These are phyloP conservation scores for Brassica rapa DNA, from an alignment of 345 rosid genomes.

Conservation along the genomic window DNA sequence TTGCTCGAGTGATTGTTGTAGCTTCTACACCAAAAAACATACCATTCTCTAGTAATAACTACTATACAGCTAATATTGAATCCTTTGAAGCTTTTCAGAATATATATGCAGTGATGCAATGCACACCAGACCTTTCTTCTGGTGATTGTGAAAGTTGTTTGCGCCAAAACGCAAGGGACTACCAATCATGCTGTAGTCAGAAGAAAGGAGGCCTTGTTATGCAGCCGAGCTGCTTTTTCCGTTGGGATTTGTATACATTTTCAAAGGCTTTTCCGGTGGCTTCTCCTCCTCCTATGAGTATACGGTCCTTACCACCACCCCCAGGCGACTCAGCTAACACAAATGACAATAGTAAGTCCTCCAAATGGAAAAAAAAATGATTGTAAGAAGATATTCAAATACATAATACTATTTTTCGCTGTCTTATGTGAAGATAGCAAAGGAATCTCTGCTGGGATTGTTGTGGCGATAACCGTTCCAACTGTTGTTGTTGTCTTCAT, in stretches of 20 bases:
- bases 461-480: conserved; percentile 11
- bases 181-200: too few relatives aligned
- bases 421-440: too few relatives aligned
- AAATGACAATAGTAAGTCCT: conserved; percentile 15
- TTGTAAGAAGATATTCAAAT: not conserved
- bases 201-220: conserved; percentile 16
- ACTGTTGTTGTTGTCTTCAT: not conserved
- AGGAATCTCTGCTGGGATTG: not conserved
- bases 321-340: not conserved
- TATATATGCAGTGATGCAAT: conserved; percentile 23
- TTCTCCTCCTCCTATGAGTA: conserved; percentile 9
- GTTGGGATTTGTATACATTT: conserved; percentile 30
- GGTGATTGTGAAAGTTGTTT: conserved; percentile 11
- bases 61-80: not conserved
- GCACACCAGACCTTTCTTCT: conserved; percentile 18
- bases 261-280: conserved; percentile 20
- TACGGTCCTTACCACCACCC: not conserved
- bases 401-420: too few relatives aligned
- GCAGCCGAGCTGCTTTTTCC: conserved; percentile 23
- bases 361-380: not conserved
- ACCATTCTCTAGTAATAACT: conserved; percentile 14
- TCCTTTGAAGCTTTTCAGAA: not conserved
- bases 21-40: conserved; percentile 21
- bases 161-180: not conserved
- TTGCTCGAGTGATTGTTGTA: not conserved